Evolutionary conservation across 140 eudicot genomes (phyloP).

Genomic region (Erigeron philadelphicus): DNA sequence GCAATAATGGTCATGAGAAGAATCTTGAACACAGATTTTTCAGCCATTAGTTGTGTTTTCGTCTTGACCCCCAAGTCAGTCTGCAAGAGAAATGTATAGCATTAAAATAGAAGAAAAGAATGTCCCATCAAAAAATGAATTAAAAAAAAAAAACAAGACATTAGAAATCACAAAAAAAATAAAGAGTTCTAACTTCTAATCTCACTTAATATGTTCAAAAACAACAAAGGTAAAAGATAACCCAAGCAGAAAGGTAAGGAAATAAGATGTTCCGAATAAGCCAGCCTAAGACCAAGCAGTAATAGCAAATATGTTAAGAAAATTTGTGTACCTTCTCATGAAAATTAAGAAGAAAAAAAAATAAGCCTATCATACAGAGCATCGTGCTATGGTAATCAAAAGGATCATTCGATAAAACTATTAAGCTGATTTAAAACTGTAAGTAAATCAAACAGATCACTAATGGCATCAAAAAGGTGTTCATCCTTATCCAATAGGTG

Average conservation of each 20-base stretch:
- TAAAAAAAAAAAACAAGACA: background rate
- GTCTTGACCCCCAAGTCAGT: slow-evolving; percentile 98
- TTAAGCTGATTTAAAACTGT: too few relatives aligned
- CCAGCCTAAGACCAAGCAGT: slow-evolving; percentile 9
- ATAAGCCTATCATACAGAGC: background rate
- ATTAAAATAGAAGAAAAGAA: background rate
- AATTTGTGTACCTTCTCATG: too few relatives aligned
- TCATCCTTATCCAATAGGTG: too few relatives aligned
- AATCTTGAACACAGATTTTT: slow-evolving; percentile 82
- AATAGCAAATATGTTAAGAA: background rate
- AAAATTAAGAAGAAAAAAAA: background rate
- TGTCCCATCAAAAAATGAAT: slow-evolving; percentile 11
- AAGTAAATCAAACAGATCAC: too few relatives aligned
- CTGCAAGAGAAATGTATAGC: slow-evolving; percentile 42
- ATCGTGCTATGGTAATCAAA: too few relatives aligned
- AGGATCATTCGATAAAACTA: too few relatives aligned
- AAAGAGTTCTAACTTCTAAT: background rate
- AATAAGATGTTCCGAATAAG: background rate
- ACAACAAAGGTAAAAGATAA: background rate
- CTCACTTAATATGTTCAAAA: background rate
- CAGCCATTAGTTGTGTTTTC: slow-evolving; percentile 96
- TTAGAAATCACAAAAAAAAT: background rate
- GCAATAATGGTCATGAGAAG: slow-evolving; percentile 88
- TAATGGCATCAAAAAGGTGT: too few relatives aligned
- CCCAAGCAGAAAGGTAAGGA: background rate